Base-by-base conservation (phyloP, 75 land plant species). In the Isoetes taiwanensis region DNA sequence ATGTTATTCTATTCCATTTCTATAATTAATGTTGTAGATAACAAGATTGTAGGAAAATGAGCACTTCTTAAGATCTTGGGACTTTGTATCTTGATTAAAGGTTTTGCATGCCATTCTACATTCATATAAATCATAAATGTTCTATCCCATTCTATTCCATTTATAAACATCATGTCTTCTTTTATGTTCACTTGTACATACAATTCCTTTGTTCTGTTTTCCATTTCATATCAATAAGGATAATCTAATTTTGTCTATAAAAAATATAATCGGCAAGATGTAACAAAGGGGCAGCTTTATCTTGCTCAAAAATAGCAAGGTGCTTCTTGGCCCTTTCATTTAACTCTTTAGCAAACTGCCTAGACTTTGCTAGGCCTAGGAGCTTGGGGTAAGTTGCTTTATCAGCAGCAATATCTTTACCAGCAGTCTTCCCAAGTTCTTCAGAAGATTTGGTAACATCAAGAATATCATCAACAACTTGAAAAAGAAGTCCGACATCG, bases 381-480 rank as follows among this genome's bases (percentile, higher is more conserved):
- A 88, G 59, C 64, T 81, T 88, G n/a, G 95, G 90, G 28, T 88
- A 84, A 0, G 90, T 88, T 0, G 64, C 68, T 43, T 88, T 88
- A 60, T 88, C 90, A 17, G 78, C 73, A 30, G 79, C 65, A 43
- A 85, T 48, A 56, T 88, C 95, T 48, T 85, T 85, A 30, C 85
- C 90, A 0, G 90, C 70, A 8, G 55, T 65, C 30, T 59, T 48
- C n/a, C 86, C 95, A 53, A 88, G 61, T 48, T 84, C 90, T 23
- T 69, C 23, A 12, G 90, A 85, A 2, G 85, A 76, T 55, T 62
- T 85, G n/a, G 95, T 88, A 12, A 88, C 85, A 56, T 88, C 95
- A 1, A 88, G 70, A 14, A 88, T 88, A 58, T 88, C 95, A 65
- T 88, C 85, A 40, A 88, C 95, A 23, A 88, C 95, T 59, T 85